Evolutionary conservation across 768 basidiomycete species (phyloP).

Genomic region (Mycena haematopus): DNA sequence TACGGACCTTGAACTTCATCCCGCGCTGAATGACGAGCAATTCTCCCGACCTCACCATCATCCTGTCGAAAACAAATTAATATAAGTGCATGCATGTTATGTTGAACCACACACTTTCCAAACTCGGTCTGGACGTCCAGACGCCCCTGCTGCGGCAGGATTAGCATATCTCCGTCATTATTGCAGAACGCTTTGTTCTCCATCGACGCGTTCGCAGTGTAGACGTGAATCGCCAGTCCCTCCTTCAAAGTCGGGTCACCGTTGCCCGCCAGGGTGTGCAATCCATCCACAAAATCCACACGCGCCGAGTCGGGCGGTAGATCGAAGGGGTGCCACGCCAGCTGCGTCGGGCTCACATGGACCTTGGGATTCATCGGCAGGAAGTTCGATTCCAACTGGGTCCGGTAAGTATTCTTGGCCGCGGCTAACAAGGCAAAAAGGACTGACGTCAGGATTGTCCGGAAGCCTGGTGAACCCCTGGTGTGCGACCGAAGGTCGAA

Average conservation of each 20-base stretch:
- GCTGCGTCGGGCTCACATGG: slow-evolving; percentile 65
- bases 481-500: slow-evolving; percentile 72
- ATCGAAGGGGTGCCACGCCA: slow-evolving; percentile 70
- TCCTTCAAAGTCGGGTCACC: slow-evolving; percentile 69
- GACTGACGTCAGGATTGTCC: slow-evolving; percentile 63
- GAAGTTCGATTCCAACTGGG: slow-evolving; percentile 68
- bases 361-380: slow-evolving; percentile 64
- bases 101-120: slow-evolving; percentile 54
- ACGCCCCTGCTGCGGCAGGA: slow-evolving; percentile 68
- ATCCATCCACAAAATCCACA: slow-evolving; percentile 62
- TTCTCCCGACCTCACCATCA: slow-evolving; percentile 72
- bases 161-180: slow-evolving; percentile 71
- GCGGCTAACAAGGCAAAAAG: background rate
- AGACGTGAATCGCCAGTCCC: slow-evolving; percentile 70
- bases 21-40: slow-evolving; percentile 70
- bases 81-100: background rate
- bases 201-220: slow-evolving; percentile 66
- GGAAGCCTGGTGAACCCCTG: slow-evolving; percentile 62
- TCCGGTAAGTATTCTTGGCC: background rate
- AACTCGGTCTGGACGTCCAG: slow-evolving; percentile 75
- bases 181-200: slow-evolving; percentile 65
- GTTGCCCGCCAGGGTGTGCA: slow-evolving; percentile 69
- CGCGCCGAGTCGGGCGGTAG: slow-evolving; percentile 48
- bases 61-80: slow-evolving; percentile 37
- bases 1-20: slow-evolving; percentile 65